These are phyloP conservation scores for Zymoseptoria brevis DNA, from an alignment of 2,329 filamentous ascomycete species.

Conservation along the genomic window DNA sequence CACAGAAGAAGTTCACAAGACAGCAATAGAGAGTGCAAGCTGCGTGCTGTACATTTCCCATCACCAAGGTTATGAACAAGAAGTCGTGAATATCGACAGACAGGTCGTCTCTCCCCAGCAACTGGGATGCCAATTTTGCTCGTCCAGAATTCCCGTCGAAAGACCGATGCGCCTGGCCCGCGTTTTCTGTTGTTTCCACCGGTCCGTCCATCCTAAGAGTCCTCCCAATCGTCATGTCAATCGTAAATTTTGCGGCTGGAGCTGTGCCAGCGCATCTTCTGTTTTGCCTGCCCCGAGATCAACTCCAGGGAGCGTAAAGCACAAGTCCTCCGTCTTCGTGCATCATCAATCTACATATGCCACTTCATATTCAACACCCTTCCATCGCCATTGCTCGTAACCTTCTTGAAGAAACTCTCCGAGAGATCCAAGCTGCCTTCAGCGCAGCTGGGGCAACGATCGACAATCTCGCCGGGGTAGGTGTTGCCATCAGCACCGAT, in stretches of 20 bases:
- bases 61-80: background rate
- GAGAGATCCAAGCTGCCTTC: conserved; percentile 53
- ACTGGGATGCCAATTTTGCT: background rate
- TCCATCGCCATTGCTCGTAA: conserved; percentile 23
- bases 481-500: conserved; percentile 49
- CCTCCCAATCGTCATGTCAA: too few relatives aligned
- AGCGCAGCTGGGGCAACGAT: conserved; percentile 68
- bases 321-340: background rate
- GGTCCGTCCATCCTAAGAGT: too few relatives aligned
- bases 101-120: background rate
- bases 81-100: background rate
- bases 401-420: conserved; percentile 31
- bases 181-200: background rate
- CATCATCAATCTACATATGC: conserved; percentile 29
- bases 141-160: background rate
- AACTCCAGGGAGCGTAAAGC: background rate
- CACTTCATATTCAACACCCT: conserved; percentile 37
- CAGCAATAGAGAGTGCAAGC: too few relatives aligned
- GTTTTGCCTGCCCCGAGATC: background rate
- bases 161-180: background rate
- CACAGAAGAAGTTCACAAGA: too few relatives aligned
- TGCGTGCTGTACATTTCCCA: too few relatives aligned
- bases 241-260: too few relatives aligned
- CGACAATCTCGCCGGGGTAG: conserved; percentile 52
- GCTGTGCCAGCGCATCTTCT: background rate